Evolutionary conservation across 2,329 filamentous ascomycete species (phyloP).

Genomic region (Tolypocladium guangdongense): DNA sequence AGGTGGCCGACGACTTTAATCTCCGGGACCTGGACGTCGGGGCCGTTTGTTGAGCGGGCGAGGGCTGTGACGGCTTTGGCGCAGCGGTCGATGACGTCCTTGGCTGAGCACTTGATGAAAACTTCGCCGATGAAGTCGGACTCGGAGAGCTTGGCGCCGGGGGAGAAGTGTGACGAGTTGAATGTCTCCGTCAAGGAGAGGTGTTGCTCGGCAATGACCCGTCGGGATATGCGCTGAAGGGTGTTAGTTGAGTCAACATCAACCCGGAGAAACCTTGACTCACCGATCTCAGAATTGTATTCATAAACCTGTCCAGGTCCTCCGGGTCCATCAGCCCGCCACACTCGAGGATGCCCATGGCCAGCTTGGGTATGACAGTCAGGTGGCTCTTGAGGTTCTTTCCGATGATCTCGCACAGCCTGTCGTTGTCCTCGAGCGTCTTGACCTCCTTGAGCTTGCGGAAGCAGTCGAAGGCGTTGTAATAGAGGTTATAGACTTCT

Average conservation of each 20-base stretch:
- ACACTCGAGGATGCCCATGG: constrained; percentile 89
- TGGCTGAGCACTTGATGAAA: constrained; percentile 84
- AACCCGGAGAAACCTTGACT: constrained; percentile 12
- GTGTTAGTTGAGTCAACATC: constrained; percentile 2
- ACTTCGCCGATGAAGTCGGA: constrained; percentile 91
- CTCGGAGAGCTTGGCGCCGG: constrained; percentile 59
- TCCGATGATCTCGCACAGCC: constrained; percentile 69
- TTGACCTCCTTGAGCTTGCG: constrained; percentile 76
- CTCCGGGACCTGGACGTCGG: constrained; percentile 61
- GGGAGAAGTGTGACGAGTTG: constrained; percentile 81
- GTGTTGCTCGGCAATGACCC: constrained; percentile 96
- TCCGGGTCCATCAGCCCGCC: constrained; percentile 69
- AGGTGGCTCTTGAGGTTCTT: constrained; percentile 78
- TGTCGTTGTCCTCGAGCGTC: constrained; percentile 80
- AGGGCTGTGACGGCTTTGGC: constrained; percentile 66
- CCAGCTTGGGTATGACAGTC: constrained; percentile 84
- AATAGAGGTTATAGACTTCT: constrained; percentile 94
- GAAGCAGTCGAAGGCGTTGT: constrained; percentile 87
- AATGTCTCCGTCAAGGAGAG: constrained; percentile 91
- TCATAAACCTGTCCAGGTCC: constrained; percentile 90
- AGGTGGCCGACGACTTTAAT: constrained; percentile 78
- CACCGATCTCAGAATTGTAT: constrained; percentile 80
- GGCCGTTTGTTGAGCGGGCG: constrained; percentile 63
- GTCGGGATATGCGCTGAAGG: constrained; percentile 72
- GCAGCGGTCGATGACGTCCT: constrained; percentile 78